phyloP scores from a whole-genome alignment of 2,329 filamentous ascomycete genomes.

The Aspergillus ibericus region DNA sequence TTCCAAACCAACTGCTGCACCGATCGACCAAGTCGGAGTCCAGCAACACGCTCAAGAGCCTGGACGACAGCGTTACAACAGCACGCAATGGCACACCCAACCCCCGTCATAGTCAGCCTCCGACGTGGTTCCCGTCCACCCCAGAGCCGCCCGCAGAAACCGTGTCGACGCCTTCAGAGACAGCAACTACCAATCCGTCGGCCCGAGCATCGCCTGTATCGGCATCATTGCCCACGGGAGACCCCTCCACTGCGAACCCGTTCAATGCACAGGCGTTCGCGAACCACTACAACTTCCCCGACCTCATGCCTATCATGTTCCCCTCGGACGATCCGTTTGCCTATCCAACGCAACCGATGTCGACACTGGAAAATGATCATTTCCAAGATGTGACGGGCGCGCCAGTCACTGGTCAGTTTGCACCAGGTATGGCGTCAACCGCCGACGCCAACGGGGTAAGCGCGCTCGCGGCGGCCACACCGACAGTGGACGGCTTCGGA shows the following conservation, averaged over 20 bases:
- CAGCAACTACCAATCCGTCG: conserved; percentile 22
- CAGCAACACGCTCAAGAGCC: conserved; percentile 28
- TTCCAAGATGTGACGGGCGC: conserved; percentile 34
- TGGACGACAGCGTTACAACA: conserved; percentile 30
- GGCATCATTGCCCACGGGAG: conserved; percentile 24
- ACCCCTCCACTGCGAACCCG: conserved; percentile 24
- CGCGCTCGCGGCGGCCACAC: conserved; percentile 20
- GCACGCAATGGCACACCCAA: conserved; percentile 22
- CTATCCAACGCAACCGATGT: conserved; percentile 52
- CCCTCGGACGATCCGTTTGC: conserved; percentile 53
- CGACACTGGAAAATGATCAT: conserved; percentile 45
- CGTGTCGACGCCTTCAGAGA: conserved; percentile 31
- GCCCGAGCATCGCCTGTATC: conserved; percentile 19
- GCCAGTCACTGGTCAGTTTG: conserved; percentile 20
- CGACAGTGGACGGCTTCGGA: conserved; percentile 29
- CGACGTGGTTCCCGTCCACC: conserved; percentile 28
- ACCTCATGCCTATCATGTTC: conserved; percentile 53
- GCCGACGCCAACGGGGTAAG: conserved; percentile 4
- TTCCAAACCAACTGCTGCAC: conserved; percentile 35
- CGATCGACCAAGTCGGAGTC: conserved; percentile 26
- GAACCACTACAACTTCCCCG: conserved; percentile 40
- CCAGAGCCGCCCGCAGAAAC: conserved; percentile 32
- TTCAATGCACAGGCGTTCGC: conserved; percentile 36
- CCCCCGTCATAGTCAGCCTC: conserved; percentile 13
- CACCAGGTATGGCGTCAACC: conserved; percentile 18